These are phyloP conservation scores for Yueomyces sinensis DNA, from an alignment of 805 yeast species.

Conservation along the genomic window DNA sequence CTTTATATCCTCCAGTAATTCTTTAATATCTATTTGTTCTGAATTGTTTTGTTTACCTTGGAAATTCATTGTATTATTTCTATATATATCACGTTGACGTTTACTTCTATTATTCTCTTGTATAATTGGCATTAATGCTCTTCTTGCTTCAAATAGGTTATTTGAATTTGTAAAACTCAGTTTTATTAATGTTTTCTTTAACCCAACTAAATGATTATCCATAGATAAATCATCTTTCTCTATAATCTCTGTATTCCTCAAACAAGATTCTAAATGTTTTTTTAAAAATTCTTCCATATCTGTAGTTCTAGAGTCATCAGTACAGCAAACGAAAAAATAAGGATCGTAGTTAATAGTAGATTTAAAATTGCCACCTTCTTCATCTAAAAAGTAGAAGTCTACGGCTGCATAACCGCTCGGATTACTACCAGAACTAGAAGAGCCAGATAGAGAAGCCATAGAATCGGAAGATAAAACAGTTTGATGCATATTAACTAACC, in stretches of 20 bases:
- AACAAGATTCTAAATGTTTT: slow-evolving; percentile 46
- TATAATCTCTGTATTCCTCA: slow-evolving; percentile 44
- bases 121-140: slow-evolving; percentile 55
- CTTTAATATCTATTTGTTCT: slow-evolving; percentile 33
- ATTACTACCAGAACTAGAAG: slow-evolving; percentile 3
- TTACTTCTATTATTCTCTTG: slow-evolving; percentile 48
- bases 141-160: slow-evolving; percentile 66
- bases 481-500: slow-evolving; percentile 89
- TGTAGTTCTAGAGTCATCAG: slow-evolving; percentile 27
- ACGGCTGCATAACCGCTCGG: slow-evolving; percentile 71
- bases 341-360: slow-evolving; percentile 77
- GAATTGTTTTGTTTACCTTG: slow-evolving; percentile 11
- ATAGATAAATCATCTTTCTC: slow-evolving; percentile 67
- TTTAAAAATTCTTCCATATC: slow-evolving; percentile 81
- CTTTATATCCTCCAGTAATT: slow-evolving; percentile 58
- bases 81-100: slow-evolving; percentile 54
- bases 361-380: slow-evolving; percentile 93
- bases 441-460: slow-evolving; percentile 4
- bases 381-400: slow-evolving; percentile 87
- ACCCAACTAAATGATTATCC: slow-evolving; percentile 80
- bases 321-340: slow-evolving; percentile 61
- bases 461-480: slow-evolving; percentile 18
- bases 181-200: slow-evolving; percentile 48
- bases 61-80: slow-evolving; percentile 1
- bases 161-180: slow-evolving; percentile 60